Evolutionary conservation across 2,329 filamentous ascomycete genomes (phyloP).

Genomic region (Colletotrichum horii): DNA sequence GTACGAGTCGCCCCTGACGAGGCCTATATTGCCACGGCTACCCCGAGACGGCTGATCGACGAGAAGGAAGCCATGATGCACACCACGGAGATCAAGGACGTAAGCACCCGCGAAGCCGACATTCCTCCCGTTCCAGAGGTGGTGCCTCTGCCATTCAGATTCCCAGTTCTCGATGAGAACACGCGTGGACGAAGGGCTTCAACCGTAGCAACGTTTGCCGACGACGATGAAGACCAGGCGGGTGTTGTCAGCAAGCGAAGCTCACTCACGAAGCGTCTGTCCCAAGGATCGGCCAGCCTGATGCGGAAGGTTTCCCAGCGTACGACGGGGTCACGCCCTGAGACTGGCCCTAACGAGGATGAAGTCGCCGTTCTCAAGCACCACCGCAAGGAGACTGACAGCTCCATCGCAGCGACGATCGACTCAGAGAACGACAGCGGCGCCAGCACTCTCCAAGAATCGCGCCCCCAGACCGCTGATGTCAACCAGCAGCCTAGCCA

Average conservation of each 20-base stretch:
- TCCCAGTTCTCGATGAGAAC: conserved; percentile 53
- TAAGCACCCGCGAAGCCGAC: conserved; percentile 17
- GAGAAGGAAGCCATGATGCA: neutral
- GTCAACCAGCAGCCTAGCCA: conserved; percentile 43
- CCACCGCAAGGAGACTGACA: conserved; percentile 41
- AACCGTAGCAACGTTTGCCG: conserved; percentile 74
- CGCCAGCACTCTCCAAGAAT: conserved; percentile 31
- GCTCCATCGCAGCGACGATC: conserved; percentile 63
- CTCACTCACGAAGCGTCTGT: conserved; percentile 54
- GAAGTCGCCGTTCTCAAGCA: conserved; percentile 43
- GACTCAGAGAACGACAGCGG: conserved; percentile 57
- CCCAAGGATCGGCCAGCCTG: conserved; percentile 47
- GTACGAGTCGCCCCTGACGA: conserved; percentile 60
- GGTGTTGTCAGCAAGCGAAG: conserved; percentile 31
- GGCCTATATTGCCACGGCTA: conserved; percentile 30
- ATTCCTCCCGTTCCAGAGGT: conserved; percentile 55
- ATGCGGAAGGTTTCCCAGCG: conserved; percentile 41
- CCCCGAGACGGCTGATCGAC: neutral
- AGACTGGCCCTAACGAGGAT: conserved; percentile 41
- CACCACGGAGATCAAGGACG: neutral
- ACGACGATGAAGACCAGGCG: conserved; percentile 54
- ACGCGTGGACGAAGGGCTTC: conserved; percentile 54
- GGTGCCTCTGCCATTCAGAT: conserved; percentile 69
- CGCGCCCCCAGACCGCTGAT: conserved; percentile 37
- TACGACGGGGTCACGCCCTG: conserved; percentile 22